A percentile compares a stretch with the other conserved stretches of the same genome.
Evolutionary conservation across 2,329 filamentous ascomycete genomes (phyloP).

Genomic region (Ophiocordyceps camponoti-floridani): DNA sequence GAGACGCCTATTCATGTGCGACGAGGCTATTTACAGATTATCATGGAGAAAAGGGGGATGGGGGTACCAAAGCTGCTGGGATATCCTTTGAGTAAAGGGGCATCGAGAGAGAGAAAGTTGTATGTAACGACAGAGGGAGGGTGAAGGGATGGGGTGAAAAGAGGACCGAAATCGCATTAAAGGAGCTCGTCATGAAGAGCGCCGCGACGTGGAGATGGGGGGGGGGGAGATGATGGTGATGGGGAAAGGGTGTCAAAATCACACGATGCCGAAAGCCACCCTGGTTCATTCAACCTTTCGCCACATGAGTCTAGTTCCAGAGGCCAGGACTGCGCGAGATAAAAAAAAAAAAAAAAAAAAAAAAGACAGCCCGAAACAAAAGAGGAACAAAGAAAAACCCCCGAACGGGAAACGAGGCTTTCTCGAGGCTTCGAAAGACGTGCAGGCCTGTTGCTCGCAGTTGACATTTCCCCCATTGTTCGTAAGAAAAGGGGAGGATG

Average conservation of each 20-base stretch:
- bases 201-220: background rate
- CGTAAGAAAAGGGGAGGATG: background rate
- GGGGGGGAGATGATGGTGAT: background rate
- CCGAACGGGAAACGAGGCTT: background rate
- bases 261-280: background rate
- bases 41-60: conserved; percentile 1
- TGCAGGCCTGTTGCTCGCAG: no score
- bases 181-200: background rate
- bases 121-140: conserved; percentile 1
- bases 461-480: background rate
- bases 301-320: conserved; percentile 1
- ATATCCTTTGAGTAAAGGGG: conserved; percentile 5
- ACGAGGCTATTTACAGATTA: conserved; percentile 3
- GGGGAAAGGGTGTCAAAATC: background rate
- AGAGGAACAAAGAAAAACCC: background rate
- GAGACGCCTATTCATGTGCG: background rate
- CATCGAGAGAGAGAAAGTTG: background rate
- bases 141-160: conserved; percentile 3
- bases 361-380: background rate
- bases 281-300: background rate
- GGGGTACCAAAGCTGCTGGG: conserved; percentile 1
- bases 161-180: conserved; percentile 4
- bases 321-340: background rate
- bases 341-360: background rate
- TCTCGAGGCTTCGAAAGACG: background rate